phyloP scores from a whole-genome alignment of 352 stramenopile species.

The Phytopythium aichiense region DNA sequence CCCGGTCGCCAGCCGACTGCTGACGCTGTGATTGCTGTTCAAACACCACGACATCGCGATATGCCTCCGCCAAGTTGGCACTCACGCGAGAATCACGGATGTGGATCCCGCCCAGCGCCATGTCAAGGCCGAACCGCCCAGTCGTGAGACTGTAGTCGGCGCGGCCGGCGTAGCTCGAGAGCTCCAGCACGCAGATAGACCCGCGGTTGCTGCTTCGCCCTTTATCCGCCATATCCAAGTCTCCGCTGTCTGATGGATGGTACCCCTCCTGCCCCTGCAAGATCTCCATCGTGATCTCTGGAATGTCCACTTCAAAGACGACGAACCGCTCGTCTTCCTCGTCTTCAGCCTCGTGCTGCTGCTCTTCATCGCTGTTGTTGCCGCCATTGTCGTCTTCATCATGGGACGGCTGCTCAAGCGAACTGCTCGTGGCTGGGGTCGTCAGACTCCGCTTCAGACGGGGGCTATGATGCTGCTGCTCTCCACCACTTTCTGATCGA shows the following conservation, averaged over 20 bases:
- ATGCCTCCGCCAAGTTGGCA: slow-evolving; percentile 48
- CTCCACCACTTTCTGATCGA: slow-evolving; percentile 6
- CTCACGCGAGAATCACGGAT: slow-evolving; percentile 64
- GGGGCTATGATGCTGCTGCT: neutral
- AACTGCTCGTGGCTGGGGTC: neutral
- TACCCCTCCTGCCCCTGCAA: slow-evolving; percentile 74
- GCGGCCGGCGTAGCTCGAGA: slow-evolving; percentile 36
- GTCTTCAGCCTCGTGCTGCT: slow-evolving; percentile 14
- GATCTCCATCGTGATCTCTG: slow-evolving; percentile 79
- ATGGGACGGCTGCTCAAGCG: neutral
- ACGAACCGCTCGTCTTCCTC: slow-evolving; percentile 56
- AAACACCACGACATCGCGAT: slow-evolving; percentile 76
- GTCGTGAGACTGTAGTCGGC: slow-evolving; percentile 55
- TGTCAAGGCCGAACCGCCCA: slow-evolving; percentile 36
- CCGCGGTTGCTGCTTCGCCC: slow-evolving; percentile 47
- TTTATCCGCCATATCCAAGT: slow-evolving; percentile 69
- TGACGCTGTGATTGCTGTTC: slow-evolving; percentile 19
- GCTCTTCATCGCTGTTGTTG: slow-evolving; percentile 17
- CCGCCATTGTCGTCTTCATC: neutral
- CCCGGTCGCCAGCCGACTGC: slow-evolving; percentile 1
- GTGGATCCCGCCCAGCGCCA: slow-evolving; percentile 55
- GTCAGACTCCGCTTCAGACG: slow-evolving; percentile 2
- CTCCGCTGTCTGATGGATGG: slow-evolving; percentile 67
- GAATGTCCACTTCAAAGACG: slow-evolving; percentile 52
- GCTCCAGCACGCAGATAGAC: slow-evolving; percentile 68